A percentile compares a stretch with the other conserved stretches of the same genome.
These are phyloP conservation scores for Kwoniella pini DNA, from an alignment of 768 basidiomycete species.

Conservation along the genomic window DNA sequence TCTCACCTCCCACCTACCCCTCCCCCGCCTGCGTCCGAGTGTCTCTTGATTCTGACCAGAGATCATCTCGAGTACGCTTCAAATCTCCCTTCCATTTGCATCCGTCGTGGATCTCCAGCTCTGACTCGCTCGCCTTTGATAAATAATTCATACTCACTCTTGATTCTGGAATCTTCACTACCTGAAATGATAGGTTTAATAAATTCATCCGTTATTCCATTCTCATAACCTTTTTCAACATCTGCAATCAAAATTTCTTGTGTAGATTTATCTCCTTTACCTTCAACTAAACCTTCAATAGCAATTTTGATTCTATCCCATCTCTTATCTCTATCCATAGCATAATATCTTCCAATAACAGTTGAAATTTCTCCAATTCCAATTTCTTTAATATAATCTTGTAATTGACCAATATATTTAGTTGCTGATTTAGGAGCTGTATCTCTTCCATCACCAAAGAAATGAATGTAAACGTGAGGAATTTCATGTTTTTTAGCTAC, in stretches of 20 bases:
- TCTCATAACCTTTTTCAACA: constrained; percentile 73
- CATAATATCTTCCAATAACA: constrained; percentile 87
- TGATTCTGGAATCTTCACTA: constrained; percentile 73
- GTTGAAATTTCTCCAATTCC: constrained; percentile 73
- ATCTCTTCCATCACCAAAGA: constrained; percentile 92
- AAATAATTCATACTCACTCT: constrained; percentile 60
- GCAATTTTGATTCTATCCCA: constrained; percentile 94
- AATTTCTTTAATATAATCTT: constrained; percentile 74
- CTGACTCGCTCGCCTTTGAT: not conserved
- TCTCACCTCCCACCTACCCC: constrained; percentile 8
- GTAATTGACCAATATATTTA: constrained; percentile 73
- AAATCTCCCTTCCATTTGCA: no score
- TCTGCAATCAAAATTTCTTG: constrained; percentile 65
- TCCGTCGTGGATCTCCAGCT: no score
- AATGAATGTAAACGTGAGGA: constrained; percentile 85
- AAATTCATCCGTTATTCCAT: constrained; percentile 91
- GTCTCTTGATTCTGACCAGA: no score
- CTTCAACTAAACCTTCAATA: constrained; percentile 77
- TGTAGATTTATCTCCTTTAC: constrained; percentile 62
- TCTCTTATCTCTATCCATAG: constrained; percentile 95
- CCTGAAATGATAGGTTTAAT: constrained; percentile 90
- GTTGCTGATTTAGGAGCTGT: constrained; percentile 83
- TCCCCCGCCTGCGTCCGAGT: not conserved
- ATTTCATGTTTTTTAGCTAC: constrained; percentile 83
- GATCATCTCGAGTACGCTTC: no score